phyloP scores from a whole-genome alignment of 202 grass and related monocot genomes.

The Musa balbisiana region DNA sequence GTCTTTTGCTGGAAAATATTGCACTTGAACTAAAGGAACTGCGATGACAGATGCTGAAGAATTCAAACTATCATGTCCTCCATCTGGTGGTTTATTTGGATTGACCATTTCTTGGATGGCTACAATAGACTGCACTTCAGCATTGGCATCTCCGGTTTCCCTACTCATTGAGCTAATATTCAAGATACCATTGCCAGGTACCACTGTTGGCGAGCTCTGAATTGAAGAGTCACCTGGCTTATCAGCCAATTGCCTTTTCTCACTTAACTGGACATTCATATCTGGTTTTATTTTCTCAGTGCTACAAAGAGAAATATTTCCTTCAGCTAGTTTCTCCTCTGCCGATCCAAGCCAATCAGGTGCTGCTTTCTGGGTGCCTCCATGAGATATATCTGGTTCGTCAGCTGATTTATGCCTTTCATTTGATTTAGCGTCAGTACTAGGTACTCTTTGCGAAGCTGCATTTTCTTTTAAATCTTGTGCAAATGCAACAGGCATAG shows the following conservation, averaged over 20 bases:
- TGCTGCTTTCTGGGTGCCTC: slow-evolving; percentile 17
- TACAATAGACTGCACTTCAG: slow-evolving; percentile 9
- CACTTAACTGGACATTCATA: slow-evolving; percentile 30
- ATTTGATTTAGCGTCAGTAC: slow-evolving; percentile 35
- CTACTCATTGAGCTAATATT: slow-evolving; percentile 29
- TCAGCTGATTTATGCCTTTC: slow-evolving; percentile 46
- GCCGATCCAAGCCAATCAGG: slow-evolving; percentile 17
- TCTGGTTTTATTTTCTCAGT: slow-evolving; percentile 31
- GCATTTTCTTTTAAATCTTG: slow-evolving; percentile 39
- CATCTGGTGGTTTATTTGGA: slow-evolving; percentile 22
- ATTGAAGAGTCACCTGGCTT: slow-evolving; percentile 41
- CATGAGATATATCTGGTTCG: slow-evolving; percentile 33
- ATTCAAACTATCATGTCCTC: slow-evolving; percentile 7
- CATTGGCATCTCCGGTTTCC: not conserved
- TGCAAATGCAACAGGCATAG: slow-evolving; percentile 36
- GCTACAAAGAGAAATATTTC: slow-evolving; percentile 28
- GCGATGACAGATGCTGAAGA: slow-evolving; percentile 22
- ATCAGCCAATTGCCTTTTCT: slow-evolving; percentile 15
- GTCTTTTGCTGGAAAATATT: slow-evolving; percentile 34
- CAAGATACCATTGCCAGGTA: slow-evolving; percentile 39
- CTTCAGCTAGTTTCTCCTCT: slow-evolving; percentile 26
- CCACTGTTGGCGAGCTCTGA: slow-evolving; percentile 40
- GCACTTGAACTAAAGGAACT: slow-evolving; percentile 33
- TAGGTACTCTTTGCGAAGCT: slow-evolving; percentile 34
- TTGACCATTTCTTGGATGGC: not conserved